Percentiles rank a stretch among this genome's conserved stretches.
Evolutionary conservation across 257 asterid genomes (phyloP).

Genomic region (Fraxinus pennsylvanica): DNA sequence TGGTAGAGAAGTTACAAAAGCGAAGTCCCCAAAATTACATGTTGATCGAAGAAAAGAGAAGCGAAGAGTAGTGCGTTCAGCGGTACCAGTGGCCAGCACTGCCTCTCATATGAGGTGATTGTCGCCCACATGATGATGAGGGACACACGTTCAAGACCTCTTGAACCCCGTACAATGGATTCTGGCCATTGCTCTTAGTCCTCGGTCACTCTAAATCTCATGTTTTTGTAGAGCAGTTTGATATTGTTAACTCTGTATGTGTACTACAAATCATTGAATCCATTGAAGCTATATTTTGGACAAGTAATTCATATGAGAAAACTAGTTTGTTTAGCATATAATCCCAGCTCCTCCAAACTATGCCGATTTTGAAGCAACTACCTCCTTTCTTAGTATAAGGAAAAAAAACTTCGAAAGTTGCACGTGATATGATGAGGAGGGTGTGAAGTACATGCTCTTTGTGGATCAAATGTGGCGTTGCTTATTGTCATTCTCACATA

Average conservation of each 20-base stretch:
- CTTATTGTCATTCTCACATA: too few relatives aligned
- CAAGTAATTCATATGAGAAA: too few relatives aligned
- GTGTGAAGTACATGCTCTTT: too few relatives aligned
- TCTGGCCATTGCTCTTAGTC: not conserved
- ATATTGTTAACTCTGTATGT: not conserved
- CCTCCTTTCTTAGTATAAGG: too few relatives aligned
- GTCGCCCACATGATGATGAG: not conserved
- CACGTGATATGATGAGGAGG: too few relatives aligned
- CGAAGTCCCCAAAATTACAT: conserved; percentile 75
- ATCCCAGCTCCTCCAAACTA: too few relatives aligned
- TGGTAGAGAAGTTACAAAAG: conserved; percentile 59
- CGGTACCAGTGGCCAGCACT: conserved; percentile 41
- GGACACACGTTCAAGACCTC: conserved; percentile 50
- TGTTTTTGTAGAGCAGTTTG: not conserved
- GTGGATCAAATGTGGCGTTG: too few relatives aligned
- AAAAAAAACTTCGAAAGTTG: too few relatives aligned
- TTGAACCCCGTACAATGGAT: conserved; percentile 34
- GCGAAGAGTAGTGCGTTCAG: conserved; percentile 41
- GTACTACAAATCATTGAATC: not conserved
- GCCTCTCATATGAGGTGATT: conserved; percentile 75
- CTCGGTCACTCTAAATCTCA: not conserved
- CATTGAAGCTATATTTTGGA: not conserved
- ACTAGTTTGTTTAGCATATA: too few relatives aligned
- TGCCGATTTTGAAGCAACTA: too few relatives aligned
- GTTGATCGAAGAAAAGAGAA: conserved; percentile 58